Evolutionary conservation across 176 grass and related monocot species (phyloP), one percentile per base, ranked within the genome.

Genomic region (Areca catechu): DNA sequence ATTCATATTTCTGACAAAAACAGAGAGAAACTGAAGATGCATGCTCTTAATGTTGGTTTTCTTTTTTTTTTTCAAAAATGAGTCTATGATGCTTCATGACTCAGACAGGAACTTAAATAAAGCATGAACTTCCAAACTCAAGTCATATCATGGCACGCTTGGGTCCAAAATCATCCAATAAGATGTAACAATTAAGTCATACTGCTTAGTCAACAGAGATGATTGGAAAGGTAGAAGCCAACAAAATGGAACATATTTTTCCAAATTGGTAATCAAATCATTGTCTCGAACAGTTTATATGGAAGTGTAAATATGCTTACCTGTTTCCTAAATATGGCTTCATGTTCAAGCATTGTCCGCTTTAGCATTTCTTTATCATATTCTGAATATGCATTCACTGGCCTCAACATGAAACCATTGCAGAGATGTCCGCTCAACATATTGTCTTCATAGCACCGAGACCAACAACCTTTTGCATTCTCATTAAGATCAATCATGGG

Each of bases 301-400:
- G 63, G n/a, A 58, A 20, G 9, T 50, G 29, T 23, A 49, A 65
- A 2, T 65, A 63, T 58, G 47, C 19, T 52, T 78, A 95, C 90
- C 82, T 95, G 90, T 56, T 76, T 86, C 19, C 60, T 65, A 53
- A 90, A 95, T 67, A 71, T 95, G 55, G 74, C 79, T 61, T 95
- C 90, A 49, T 95, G 86, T 53, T 73, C 65, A 66, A 95, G 82
- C 75, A 95, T 86, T 67, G 64, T 95, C 63, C 62, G 71, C 67
- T 81, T 95, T 54, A 95, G n/a, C 74, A 73, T 79, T 76, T 90
- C 77, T 56, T 86, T 81, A 19, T 80, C 76, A 22, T 76, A 75
- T 48, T 69, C 67, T 52, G 77, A 54, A 53, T 57, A 82, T 52
- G 73, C 79, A 68, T 83, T 76, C 17, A 60, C 49, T 9, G 76